phyloP scores from a whole-genome alignment of 495 filamentous ascomycete species.

The Talaromyces borbonicus region DNA sequence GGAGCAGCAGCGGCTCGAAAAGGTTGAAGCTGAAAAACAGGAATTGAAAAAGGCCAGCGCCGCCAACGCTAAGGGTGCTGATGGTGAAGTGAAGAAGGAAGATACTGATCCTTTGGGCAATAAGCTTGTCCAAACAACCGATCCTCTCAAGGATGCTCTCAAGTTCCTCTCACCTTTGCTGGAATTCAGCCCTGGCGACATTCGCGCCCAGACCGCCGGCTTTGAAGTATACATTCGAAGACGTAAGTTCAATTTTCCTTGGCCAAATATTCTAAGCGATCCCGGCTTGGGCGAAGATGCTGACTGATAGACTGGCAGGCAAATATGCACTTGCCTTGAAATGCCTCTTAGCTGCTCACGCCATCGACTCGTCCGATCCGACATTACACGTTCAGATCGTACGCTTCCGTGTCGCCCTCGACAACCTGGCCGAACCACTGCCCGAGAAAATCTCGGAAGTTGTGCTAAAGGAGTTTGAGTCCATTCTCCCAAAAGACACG shows the following conservation, averaged over 20 bases:
- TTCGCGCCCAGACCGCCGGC: constrained; percentile 72
- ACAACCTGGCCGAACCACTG: constrained; percentile 42
- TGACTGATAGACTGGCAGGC: constrained; percentile 40
- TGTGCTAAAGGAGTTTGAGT: constrained; percentile 53
- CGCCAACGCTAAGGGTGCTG: constrained; percentile 37
- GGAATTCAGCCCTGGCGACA: constrained; percentile 69
- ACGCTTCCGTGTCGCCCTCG: constrained; percentile 56
- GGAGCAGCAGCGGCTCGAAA: constrained; percentile 76
- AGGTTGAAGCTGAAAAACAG: constrained; percentile 72
- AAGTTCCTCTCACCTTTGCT: constrained; percentile 78
- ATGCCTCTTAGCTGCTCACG: constrained; percentile 64
- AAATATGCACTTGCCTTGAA: constrained; percentile 79
- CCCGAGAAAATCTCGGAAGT: constrained; percentile 52
- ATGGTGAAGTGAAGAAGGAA: constrained; percentile 59
- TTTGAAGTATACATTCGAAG: constrained; percentile 82
- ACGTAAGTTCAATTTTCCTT: constrained; percentile 42
- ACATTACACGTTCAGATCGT: constrained; percentile 66
- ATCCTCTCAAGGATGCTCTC: constrained; percentile 75
- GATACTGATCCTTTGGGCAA: constrained; percentile 79
- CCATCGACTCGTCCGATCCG: constrained; percentile 62
- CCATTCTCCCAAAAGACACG: constrained; percentile 43
- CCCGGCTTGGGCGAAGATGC: neutral
- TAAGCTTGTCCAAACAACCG: constrained; percentile 64
- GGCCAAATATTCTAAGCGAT: too few relatives aligned
- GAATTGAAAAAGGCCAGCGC: constrained; percentile 46